These are phyloP conservation scores for Inonotus obliquus DNA, from an alignment of 1,284 basidiomycete species.

Conservation along the genomic window DNA sequence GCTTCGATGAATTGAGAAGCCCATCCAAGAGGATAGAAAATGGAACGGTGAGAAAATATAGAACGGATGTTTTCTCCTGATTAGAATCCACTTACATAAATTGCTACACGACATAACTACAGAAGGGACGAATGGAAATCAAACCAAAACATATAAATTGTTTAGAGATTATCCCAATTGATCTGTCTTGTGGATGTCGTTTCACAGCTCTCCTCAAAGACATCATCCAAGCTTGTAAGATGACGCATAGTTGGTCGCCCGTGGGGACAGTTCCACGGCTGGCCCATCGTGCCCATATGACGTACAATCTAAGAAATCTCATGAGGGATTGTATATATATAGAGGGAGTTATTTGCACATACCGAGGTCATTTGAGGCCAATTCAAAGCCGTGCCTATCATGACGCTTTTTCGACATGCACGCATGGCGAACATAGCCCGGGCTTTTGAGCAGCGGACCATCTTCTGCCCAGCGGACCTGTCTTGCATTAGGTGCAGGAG, in stretches of 20 bases:
- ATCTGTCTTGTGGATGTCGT: background rate
- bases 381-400: conserved; percentile 88
- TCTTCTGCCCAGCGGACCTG: conserved; percentile 58
- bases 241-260: conserved; percentile 96
- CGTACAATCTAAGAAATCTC: conserved; percentile 63
- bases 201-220: background rate
- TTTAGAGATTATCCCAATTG: conserved; percentile 6
- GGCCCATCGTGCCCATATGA: conserved; percentile 95
- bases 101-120: background rate
- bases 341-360: conserved; percentile 27
- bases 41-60: background rate
- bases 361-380: conserved; percentile 77
- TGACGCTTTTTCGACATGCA: conserved; percentile 93
- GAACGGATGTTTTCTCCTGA: background rate
- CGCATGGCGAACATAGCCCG: conserved; percentile 95
- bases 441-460: conserved; percentile 91
- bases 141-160: background rate
- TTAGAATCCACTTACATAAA: background rate
- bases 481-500: conserved; percentile 84
- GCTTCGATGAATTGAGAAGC: background rate
- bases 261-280: conserved; percentile 98
- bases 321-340: conserved; percentile 12
- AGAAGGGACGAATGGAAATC: background rate
- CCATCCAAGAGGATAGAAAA: background rate
- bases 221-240: conserved; percentile 33